Base-by-base conservation (phyloP, 345 rosid species). In the Populus pruinosa region DNA sequence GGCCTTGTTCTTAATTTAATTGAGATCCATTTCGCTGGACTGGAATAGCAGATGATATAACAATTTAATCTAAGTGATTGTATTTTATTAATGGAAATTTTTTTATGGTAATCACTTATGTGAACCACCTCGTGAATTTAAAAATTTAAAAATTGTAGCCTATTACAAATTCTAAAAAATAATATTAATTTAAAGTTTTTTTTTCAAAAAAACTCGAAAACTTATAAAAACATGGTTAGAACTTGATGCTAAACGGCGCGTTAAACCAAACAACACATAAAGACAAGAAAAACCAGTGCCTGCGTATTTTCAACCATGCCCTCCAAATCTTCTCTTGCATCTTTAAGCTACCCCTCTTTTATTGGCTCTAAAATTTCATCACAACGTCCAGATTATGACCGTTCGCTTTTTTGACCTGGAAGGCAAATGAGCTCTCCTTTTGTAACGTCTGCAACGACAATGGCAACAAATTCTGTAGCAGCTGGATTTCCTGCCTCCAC, bases 331-430 rank as follows among this genome's bases (percentile, higher is more conserved):
- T 25, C 81, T 59, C 31, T 83, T 38, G 44, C 83, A 29, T 74
- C 78, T 41, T 53, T 77, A 78, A 12, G 71, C 73, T 62, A 75
- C 21, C 41, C 78, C 72, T 27, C 79, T 16, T 82, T 80, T n/a
- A 23, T 56, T 6, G 83, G 82, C 59, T 18, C 74, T 4, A 78
- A 71, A 8, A 20, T 81, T n/a, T 12, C 67, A 39, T 39, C 43
- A 75, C 86, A 86, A 38, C 82, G 93, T 10, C 87, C 89, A 8
- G 88, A 79, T 38, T 90, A 90, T 69, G 93, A 91, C 62, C 82
- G 84, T 9, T 44, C 79, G 36, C 74, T 91, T 25, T 79, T 84
- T 81, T 5, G 80, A 69, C 16, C 31, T 64, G 72, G 83, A 18
- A 44, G 77, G 67, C 76, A 77, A 16, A 23, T 67, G 74, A 72